Percentiles rank a stretch among this genome's conserved stretches.
Evolutionary conservation across 257 asterid species (phyloP).

Genomic region (Salvia splendens): DNA sequence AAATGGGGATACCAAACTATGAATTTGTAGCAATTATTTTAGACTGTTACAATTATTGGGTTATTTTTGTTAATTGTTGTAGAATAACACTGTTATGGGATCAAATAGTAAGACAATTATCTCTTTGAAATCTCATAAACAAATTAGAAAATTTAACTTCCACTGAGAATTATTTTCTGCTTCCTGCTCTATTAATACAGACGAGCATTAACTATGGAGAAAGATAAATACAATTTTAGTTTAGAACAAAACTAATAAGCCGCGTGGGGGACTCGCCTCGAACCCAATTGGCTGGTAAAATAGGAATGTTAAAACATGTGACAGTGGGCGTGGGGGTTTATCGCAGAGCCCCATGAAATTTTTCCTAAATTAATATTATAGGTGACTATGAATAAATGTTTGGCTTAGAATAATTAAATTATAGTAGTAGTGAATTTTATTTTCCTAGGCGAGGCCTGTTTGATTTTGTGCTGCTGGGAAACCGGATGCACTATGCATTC

Average conservation of each 20-base stretch:
- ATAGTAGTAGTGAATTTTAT: not conserved
- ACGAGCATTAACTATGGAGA: not conserved
- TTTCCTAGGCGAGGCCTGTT: slow-evolving; percentile 17
- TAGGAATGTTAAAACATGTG: slow-evolving; percentile 22
- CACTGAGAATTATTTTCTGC: too few relatives aligned
- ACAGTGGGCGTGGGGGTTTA: slow-evolving; percentile 34
- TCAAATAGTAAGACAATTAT: too few relatives aligned
- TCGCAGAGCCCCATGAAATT: slow-evolving; percentile 24
- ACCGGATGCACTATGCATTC: slow-evolving; percentile 28
- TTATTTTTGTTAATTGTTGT: too few relatives aligned
- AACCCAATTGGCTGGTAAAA: slow-evolving; percentile 27
- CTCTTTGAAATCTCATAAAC: too few relatives aligned
- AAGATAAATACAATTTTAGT: not conserved
- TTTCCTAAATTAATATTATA: not conserved
- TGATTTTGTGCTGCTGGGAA: slow-evolving; percentile 29
- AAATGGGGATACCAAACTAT: too few relatives aligned
- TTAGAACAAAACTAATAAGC: not conserved
- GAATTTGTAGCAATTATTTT: too few relatives aligned
- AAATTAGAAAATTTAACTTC: too few relatives aligned
- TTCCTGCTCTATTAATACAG: too few relatives aligned
- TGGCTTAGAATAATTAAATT: slow-evolving; percentile 1
- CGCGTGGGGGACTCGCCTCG: slow-evolving; percentile 30
- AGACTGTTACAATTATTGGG: too few relatives aligned
- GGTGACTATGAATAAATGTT: not conserved
- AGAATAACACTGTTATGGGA: too few relatives aligned